Conservation (phyloP, 192 early-diverging fungal genomes). For the Rhizoclosmatium sp. region DNA sequence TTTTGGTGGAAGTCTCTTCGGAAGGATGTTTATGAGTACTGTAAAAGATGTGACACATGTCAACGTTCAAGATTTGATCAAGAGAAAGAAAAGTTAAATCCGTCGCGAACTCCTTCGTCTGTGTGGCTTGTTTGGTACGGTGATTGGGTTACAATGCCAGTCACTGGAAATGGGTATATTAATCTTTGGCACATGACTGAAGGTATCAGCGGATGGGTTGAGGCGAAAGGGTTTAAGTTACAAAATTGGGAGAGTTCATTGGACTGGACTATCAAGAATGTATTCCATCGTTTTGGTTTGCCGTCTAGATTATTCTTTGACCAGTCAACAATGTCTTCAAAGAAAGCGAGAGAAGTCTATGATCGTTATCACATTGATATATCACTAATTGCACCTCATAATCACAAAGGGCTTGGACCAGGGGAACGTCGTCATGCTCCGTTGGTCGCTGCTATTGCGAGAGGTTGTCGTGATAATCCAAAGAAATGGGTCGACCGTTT, state of each 20-base stretch:
- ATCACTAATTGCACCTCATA: not conserved
- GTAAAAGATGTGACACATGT: not conserved
- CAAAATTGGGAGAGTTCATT: not conserved
- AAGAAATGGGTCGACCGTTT: not conserved
- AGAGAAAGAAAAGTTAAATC: not conserved
- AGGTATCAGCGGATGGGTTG: not conserved
- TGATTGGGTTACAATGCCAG: not conserved
- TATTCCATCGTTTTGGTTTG: not conserved
- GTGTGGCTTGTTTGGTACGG: conserved; percentile 6
- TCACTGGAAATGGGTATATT: not conserved
- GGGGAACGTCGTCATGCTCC: conserved; percentile 1
- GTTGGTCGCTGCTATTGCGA: not conserved
- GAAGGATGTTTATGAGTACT: not conserved
- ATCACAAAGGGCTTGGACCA: not conserved
- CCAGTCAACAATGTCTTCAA: not conserved
- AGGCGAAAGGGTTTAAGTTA: not conserved
- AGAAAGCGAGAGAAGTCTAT: not conserved
- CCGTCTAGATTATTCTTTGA: not conserved
- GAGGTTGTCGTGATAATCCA: not conserved
- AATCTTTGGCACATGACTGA: not conserved
- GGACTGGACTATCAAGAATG: not conserved
- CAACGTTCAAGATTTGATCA: not conserved
- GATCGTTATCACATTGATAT: not conserved
- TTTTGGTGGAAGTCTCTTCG: not conserved
- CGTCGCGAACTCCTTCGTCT: not conserved